phyloP scores from a whole-genome alignment of 257 asterid genomes.

The Ballota nigra region DNA sequence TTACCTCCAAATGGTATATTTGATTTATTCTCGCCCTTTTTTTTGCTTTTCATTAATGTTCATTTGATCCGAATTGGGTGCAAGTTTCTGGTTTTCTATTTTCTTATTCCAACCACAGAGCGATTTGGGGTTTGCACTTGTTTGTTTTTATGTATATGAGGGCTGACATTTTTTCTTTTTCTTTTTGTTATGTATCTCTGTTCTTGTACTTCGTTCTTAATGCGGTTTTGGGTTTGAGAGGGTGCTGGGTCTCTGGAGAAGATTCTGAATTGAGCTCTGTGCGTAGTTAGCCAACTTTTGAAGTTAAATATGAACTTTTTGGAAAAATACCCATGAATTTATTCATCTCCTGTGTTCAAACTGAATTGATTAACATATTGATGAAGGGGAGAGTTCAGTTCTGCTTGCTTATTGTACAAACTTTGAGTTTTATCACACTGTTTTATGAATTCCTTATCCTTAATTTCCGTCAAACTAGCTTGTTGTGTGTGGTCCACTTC shows the following conservation, averaged over 20 bases:
- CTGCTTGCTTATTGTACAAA: background rate
- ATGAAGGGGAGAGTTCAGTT: background rate
- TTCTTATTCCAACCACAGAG: background rate
- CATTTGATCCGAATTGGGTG: background rate
- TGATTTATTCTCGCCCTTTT: background rate
- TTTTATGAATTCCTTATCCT: background rate
- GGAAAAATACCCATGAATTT: background rate
- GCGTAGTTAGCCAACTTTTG: background rate
- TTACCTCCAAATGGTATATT: conserved; percentile 58
- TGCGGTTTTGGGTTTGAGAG: no score
- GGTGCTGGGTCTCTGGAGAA: background rate
- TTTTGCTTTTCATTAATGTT: background rate
- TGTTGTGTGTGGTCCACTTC: background rate
- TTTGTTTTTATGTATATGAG: background rate
- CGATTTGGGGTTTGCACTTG: background rate
- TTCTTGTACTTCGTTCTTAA: no score
- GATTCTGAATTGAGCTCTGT: background rate
- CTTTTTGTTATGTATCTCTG: background rate
- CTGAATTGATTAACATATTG: background rate
- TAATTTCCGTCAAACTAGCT: conserved; percentile 1
- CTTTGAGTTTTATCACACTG: background rate
- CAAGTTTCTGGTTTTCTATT: background rate
- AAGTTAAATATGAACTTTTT: background rate
- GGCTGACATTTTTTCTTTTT: background rate
- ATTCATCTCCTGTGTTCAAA: background rate